These are phyloP conservation scores for Phytophthora pinifolia DNA, from an alignment of 352 stramenopile genomes.

Conservation along the genomic window DNA sequence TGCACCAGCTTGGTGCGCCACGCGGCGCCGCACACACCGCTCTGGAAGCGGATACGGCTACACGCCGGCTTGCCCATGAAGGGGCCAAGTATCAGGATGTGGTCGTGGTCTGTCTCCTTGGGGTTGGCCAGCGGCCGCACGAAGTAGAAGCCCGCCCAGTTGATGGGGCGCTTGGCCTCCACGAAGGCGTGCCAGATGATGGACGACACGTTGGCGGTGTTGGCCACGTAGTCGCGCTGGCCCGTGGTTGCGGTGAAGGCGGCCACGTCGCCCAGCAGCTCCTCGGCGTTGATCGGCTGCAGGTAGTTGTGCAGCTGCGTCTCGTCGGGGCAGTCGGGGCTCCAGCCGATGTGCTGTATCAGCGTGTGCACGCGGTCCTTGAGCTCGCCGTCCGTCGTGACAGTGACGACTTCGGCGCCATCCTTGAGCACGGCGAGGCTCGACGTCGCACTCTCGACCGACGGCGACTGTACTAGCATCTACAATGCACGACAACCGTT, in stretches of 20 bases:
- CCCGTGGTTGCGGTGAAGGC: conserved; percentile 54
- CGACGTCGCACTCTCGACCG: conserved; percentile 29
- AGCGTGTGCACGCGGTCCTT: conserved; percentile 54
- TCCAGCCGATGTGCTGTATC: conserved; percentile 59
- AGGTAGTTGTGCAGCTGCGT: conserved; percentile 61
- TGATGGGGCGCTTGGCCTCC: conserved; percentile 59
- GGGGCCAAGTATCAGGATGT: conserved; percentile 73
- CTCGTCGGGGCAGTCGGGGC: conserved; percentile 54
- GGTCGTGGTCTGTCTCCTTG: conserved; percentile 49
- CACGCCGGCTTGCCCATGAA: conserved; percentile 86
- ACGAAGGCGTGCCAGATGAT: conserved; percentile 85
- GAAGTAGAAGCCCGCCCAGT: conserved; percentile 87
- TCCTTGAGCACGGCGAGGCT: conserved; percentile 61
- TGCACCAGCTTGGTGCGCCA: conserved; percentile 68
- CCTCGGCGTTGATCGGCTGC: conserved; percentile 60
- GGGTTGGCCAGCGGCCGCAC: conserved; percentile 61
- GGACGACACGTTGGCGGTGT: conserved; percentile 76
- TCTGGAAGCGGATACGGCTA: conserved; percentile 76
- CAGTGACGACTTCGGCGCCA: conserved; percentile 28
- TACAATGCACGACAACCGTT: conserved; percentile 18
- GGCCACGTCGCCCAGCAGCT: conserved; percentile 58
- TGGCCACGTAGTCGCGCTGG: conserved; percentile 79
- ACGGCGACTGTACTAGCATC: conserved; percentile 42
- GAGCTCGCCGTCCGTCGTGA: conserved; percentile 45
- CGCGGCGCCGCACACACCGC: conserved; percentile 68